phyloP scores from a whole-genome alignment of 2,329 filamentous ascomycete species.

The Stemphylium lycopersici region DNA sequence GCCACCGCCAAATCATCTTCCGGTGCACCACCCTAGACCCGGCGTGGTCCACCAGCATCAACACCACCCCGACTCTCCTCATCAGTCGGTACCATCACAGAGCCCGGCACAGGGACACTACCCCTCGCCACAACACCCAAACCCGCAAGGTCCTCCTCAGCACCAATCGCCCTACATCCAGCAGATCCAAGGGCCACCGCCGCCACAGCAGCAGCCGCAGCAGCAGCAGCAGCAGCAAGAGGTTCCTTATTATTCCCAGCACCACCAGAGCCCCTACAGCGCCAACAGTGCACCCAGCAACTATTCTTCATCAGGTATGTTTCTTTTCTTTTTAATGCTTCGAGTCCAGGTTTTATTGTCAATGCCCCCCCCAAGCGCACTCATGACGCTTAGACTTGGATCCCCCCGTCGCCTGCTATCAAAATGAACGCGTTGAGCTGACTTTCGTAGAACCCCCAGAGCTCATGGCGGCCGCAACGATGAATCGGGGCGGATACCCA shows the following conservation, averaged over 20 bases:
- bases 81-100: constrained; percentile 65
- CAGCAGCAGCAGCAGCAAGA: constrained; percentile 64
- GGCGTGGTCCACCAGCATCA: constrained; percentile 66
- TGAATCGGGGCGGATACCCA: constrained; percentile 73
- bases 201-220: constrained; percentile 64
- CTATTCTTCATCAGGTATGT: constrained; percentile 74
- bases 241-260: constrained; percentile 74
- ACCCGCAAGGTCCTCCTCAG: constrained; percentile 59
- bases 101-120: constrained; percentile 65
- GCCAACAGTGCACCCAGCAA: constrained; percentile 80
- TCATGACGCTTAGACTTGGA: constrained; percentile 15
- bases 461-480: constrained; percentile 70
- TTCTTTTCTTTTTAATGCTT: constrained; percentile 19
- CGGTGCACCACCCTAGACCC: constrained; percentile 71
- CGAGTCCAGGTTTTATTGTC: constrained; percentile 9
- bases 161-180: constrained; percentile 69
- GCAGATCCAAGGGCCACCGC: constrained; percentile 65
- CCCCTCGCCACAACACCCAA: constrained; percentile 69
- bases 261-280: constrained; percentile 85
- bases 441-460: constrained; percentile 76
- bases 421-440: constrained; percentile 31
- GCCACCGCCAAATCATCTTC: constrained; percentile 63
- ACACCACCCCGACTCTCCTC: constrained; percentile 67
- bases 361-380: constrained; percentile 17
- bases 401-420: constrained; percentile 5